Evolutionary conservation across 176 grass and related monocot species (phyloP).

Genomic region (Carex myosuroides): DNA sequence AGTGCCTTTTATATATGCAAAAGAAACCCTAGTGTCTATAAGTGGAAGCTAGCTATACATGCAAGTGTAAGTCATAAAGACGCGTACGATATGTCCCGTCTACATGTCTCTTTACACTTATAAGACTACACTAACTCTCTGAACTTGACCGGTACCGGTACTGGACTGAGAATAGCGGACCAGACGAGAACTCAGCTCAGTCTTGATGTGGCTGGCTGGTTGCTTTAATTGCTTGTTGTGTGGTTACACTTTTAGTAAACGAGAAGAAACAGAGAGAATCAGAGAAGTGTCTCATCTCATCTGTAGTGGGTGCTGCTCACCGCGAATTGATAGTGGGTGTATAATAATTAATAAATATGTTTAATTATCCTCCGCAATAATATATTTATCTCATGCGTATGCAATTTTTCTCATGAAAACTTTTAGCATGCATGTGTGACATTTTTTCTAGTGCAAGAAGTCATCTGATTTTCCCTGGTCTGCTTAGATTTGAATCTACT

Average conservation of each 20-base stretch:
- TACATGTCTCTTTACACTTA: conserved; percentile 17
- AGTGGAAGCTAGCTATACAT: conserved; percentile 16
- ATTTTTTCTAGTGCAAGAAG: background rate
- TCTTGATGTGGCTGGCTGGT: background rate
- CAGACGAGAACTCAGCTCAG: background rate
- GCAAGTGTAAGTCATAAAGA: conserved; percentile 9
- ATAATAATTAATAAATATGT: background rate
- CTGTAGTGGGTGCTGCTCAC: background rate
- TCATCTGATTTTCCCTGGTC: too few relatives aligned
- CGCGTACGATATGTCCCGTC: conserved; percentile 23
- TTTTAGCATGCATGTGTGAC: background rate
- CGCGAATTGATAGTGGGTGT: background rate
- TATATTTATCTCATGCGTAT: background rate
- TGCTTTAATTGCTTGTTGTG: background rate
- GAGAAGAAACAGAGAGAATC: background rate
- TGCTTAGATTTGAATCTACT: too few relatives aligned
- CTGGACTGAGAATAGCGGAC: background rate
- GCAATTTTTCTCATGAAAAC: background rate
- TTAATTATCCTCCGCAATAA: background rate
- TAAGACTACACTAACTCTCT: conserved; percentile 14
- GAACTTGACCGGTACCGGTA: conserved; percentile 11
- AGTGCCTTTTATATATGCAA: conserved; percentile 12
- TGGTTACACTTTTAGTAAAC: background rate
- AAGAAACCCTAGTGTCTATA: conserved; percentile 12
- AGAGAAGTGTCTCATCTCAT: background rate